Base-by-base conservation (phyloP, 768 basidiomycete genomes). In the Phlegmacium glaucopus region DNA sequence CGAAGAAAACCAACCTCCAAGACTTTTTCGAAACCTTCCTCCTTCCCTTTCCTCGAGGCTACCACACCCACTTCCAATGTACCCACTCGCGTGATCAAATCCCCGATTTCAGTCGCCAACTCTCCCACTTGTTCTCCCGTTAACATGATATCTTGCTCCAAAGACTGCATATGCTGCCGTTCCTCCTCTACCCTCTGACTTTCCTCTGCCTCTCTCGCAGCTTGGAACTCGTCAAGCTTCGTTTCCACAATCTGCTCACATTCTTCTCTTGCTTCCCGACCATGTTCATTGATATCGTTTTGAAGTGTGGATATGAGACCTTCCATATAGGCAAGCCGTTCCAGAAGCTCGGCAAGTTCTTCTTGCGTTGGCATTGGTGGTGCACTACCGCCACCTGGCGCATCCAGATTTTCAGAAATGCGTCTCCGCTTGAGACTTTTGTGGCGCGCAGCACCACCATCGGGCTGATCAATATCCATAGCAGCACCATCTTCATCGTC, bases 251-350 rank as follows among this genome's bases (percentile, higher is more conserved):
- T 36, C n/a, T 40, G 17, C 17, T 54, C 43, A 39, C 54, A 48
- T 10, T 48, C 44, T 4, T 37, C 35, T 3, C n/a, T 26, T 16
- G 50, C 17, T 4, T 52, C 52, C 4, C 39, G 18, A 41, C 56
- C 51, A 39, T 53, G 48, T 6, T 39, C 42, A n/a, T 30, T 30
- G 35, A 51, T 27, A 10, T 60, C 52, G 34, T 57, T 52, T 25
- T 50, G 29, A 9, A 56, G 30, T 3, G 45, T 47, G 4, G 12
- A 12, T n/a, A 54, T 39, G 25, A 42, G n/a, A 9, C 28, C 42
- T 46, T 56, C 48, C 32, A 52, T 45, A 8, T 10, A 29, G 9
- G 44, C 36, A 11, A 59, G 38, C 6, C 52, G 39, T 9, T 49
- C 36, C 9, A 45, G 50, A 18, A 49, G 43, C 10, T 46, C 16